These are phyloP conservation scores for Paragyromitra xinjiangensis DNA, from an alignment of 495 filamentous ascomycete species.

Conservation along the genomic window DNA sequence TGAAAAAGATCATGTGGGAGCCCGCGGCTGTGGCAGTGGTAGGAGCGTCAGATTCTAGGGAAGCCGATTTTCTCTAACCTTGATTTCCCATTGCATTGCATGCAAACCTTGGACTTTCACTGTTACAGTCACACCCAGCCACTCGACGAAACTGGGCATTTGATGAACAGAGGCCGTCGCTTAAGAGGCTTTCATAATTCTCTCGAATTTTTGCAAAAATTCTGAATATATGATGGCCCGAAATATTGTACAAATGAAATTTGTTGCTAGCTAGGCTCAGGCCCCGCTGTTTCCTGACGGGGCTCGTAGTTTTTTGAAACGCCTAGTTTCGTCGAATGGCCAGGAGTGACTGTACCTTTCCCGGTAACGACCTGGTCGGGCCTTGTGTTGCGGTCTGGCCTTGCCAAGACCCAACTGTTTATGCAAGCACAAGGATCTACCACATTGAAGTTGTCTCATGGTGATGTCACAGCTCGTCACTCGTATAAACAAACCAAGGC, in stretches of 20 bases:
- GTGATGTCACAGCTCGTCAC: constrained; percentile 36
- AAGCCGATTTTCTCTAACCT: not conserved
- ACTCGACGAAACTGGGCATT: too few relatives aligned
- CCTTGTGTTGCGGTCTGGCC: not conserved
- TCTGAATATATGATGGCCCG: too few relatives aligned
- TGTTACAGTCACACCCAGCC: not conserved
- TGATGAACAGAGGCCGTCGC: too few relatives aligned
- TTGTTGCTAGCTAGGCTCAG: too few relatives aligned
- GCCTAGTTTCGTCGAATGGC: too few relatives aligned
- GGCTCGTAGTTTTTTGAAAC: too few relatives aligned
- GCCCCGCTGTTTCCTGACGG: too few relatives aligned
- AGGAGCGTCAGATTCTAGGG: not conserved
- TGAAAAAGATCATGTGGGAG: not conserved
- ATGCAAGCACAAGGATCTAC: not conserved
- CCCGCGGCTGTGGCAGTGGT: not conserved
- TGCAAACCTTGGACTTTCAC: not conserved
- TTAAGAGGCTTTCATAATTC: too few relatives aligned
- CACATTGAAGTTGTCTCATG: not conserved
- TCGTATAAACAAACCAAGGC: constrained; percentile 3
- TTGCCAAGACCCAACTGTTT: not conserved
- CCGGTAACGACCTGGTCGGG: not conserved
- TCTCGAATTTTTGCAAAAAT: too few relatives aligned
- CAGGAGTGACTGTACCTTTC: not conserved
- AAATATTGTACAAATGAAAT: too few relatives aligned
- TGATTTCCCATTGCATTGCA: not conserved